Base-by-base conservation (phyloP, 495 filamentous ascomycete genomes). In the Xylaria cubensis region DNA sequence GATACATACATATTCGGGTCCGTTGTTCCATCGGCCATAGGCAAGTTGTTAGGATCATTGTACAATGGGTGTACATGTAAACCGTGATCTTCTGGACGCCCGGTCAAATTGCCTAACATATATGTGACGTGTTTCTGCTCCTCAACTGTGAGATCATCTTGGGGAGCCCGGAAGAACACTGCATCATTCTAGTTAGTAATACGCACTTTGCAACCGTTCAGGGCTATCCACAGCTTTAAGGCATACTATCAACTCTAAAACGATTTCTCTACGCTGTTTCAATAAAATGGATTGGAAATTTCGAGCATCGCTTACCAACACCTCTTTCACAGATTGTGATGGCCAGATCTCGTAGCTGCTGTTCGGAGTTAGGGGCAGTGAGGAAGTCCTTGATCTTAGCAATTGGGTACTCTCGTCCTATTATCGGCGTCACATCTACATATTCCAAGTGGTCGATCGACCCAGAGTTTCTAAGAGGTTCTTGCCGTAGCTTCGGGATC, bases 371-470 rank as follows among this genome's bases (percentile, higher is more conserved):
- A 0, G 85, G 82, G 15, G 90, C 88, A 12, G 84, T 79, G 4
- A 93, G 83, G 76, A 86, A 86, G 7, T 91, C 88, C 41, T 84
- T 85, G 41, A 94, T 78, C 66, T 87, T 89, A 5, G 85, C 87
- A 17, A 85, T 82, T 12, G 85, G 84, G 72, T 88, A 94, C 76
- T 94, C 92, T 1, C 85, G 83, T 13, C 92, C 91, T 75, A 93
- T 92, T 17, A 90, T 81, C 2, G 91, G 90, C 1, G 91, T 93
- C 2, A 90, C 84, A 48, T 93, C 91, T 68, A 90, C 87, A 26
- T 84, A 86, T 53, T 91, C 82, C 72, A 87, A 89, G n/a, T 84
- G 69, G 36, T 91, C 86, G 0, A 92, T 82, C 0, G 83, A 81
- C 5, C 89, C 89, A 0, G 82, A 86, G 19, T 50, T 74, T 39